Conservation (phyloP, 2,329 filamentous ascomycete species). For the Botrytis byssoidea region DNA sequence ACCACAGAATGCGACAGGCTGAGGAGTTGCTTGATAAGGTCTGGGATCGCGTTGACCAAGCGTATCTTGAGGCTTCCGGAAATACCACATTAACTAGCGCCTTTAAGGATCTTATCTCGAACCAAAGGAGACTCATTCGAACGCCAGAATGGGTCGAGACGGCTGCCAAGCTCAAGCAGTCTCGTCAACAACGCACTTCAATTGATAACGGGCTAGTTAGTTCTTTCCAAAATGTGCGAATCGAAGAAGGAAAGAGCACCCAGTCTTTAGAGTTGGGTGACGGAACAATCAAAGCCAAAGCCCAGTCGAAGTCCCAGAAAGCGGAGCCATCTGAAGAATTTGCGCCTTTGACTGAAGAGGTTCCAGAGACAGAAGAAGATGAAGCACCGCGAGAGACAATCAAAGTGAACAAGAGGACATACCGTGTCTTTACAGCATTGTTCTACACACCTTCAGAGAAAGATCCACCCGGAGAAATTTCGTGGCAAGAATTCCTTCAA, state of each 20-base stretch:
- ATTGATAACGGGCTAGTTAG: not conserved
- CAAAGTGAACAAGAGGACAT: not conserved
- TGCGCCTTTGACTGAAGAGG: not conserved
- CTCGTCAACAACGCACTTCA: too few relatives aligned
- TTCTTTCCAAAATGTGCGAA: not conserved
- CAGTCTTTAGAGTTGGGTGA: not conserved
- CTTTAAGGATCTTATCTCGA: not conserved
- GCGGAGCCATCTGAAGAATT: too few relatives aligned
- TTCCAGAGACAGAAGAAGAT: not conserved
- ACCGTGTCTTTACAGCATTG: not conserved
- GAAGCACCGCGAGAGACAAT: not conserved
- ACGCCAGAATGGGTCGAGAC: not conserved
- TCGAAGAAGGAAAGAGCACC: not conserved
- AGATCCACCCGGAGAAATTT: constrained; percentile 1
- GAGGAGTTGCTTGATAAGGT: not conserved
- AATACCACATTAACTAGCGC: not conserved
- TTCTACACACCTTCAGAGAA: not conserved
- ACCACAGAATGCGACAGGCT: not conserved
- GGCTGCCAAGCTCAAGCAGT: not conserved
- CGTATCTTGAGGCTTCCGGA: not conserved
- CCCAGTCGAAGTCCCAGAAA: not conserved
- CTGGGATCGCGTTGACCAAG: not conserved
- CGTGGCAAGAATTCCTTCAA: not conserved
- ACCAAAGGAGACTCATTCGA: not conserved
- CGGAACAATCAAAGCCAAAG: not conserved